Percentiles rank a stretch among this genome's conserved stretches.
Conservation (phyloP, 352 stramenopile genomes). For the Phytophthora pluvialis region DNA sequence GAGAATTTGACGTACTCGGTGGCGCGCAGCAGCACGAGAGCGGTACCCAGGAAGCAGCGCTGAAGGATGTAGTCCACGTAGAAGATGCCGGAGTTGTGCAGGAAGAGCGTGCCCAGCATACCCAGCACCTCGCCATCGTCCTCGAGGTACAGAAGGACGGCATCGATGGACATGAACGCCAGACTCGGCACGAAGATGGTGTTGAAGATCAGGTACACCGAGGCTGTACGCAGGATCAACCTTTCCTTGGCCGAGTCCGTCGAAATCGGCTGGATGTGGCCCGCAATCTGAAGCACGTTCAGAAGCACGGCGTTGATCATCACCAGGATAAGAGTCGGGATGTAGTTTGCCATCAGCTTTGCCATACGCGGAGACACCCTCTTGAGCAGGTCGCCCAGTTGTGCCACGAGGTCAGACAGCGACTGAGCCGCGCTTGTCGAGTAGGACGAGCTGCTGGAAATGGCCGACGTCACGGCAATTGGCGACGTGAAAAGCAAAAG, state of each 20-base stretch:
- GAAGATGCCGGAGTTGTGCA: slow-evolving; percentile 90
- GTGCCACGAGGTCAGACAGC: slow-evolving; percentile 71
- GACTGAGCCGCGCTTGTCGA: slow-evolving; percentile 64
- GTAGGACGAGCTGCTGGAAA: slow-evolving; percentile 74
- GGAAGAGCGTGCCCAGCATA: slow-evolving; percentile 84
- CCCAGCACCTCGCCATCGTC: slow-evolving; percentile 77
- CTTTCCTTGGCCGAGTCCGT: slow-evolving; percentile 88
- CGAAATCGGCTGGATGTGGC: slow-evolving; percentile 83
- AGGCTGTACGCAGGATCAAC: slow-evolving; percentile 79
- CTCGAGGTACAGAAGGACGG: slow-evolving; percentile 78
- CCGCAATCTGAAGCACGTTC: slow-evolving; percentile 84
- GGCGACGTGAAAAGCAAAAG: slow-evolving; percentile 86
- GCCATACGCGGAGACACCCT: slow-evolving; percentile 80
- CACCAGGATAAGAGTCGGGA: slow-evolving; percentile 86
- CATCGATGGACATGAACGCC: slow-evolving; percentile 88
- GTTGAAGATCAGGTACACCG: slow-evolving; percentile 89
- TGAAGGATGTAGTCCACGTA: slow-evolving; percentile 90
- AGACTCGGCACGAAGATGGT: slow-evolving; percentile 88
- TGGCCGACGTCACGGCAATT: slow-evolving; percentile 82
- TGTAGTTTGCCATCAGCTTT: slow-evolving; percentile 79
- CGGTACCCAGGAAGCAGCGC: slow-evolving; percentile 81
- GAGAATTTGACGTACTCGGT: slow-evolving; percentile 86
- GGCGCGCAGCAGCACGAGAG: slow-evolving; percentile 73
- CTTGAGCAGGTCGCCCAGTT: slow-evolving; percentile 62
- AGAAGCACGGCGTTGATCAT: slow-evolving; percentile 88